Conservation (phyloP, 208 protist species). For the Acanthamoeba divionensis region DNA sequence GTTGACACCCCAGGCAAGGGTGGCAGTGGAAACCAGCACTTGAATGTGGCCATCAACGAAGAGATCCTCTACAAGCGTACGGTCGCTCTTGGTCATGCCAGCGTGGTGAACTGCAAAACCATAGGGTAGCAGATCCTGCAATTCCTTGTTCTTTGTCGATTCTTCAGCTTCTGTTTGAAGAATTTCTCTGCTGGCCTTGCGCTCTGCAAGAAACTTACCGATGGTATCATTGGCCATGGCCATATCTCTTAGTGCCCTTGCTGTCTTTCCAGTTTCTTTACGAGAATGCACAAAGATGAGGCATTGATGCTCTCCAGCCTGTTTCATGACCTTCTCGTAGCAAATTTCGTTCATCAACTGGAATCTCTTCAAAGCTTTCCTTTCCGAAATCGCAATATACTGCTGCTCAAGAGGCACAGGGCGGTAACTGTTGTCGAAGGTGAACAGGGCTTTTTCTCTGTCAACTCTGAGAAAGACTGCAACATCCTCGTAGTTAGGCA, state of each 20-base stretch:
- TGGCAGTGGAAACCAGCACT: constrained; percentile 98
- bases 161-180: constrained; percentile 73
- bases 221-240: constrained; percentile 87
- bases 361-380: constrained; percentile 91
- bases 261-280: constrained; percentile 97
- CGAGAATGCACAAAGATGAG: constrained; percentile 99
- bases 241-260: constrained; percentile 86
- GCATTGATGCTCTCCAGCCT: constrained; percentile 91
- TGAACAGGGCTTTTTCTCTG: constrained; percentile 88
- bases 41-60: constrained; percentile 94
- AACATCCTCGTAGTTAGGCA: constrained; percentile 99
- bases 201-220: constrained; percentile 87
- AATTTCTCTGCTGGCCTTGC: constrained; percentile 83
- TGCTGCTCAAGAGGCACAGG: constrained; percentile 97
- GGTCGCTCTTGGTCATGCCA: constrained; percentile 93
- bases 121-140: constrained; percentile 90
- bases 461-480: constrained; percentile 96
- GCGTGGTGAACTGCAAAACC: constrained; percentile 99
- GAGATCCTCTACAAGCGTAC: constrained; percentile 95
- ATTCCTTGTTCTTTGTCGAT: constrained; percentile 71
- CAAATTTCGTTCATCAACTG: constrained; percentile 96
- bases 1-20: constrained; percentile 99
- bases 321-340: constrained; percentile 94
- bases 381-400: constrained; percentile 95
- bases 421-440: constrained; percentile 92